Evolutionary conservation across 1,284 basidiomycete genomes (phyloP).

Genomic region (Ustilago shanxiensis): DNA sequence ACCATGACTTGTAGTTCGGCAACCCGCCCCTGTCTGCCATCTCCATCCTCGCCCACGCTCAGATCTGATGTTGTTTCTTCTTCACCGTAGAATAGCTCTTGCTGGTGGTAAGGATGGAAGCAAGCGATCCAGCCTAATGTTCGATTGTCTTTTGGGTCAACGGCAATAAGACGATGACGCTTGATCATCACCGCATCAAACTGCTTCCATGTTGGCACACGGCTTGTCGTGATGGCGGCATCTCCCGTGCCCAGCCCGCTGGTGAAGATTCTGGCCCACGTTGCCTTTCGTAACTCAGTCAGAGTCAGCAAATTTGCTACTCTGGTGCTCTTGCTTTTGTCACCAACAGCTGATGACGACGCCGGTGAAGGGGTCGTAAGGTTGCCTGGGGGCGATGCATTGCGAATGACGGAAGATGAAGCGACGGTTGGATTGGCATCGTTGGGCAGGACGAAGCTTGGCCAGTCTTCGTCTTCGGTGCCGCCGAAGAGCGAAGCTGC

Average conservation of each 20-base stretch:
- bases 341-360: not conserved
- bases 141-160: constrained; percentile 35
- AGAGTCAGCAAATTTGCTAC: constrained; percentile 37
- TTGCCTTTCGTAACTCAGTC: constrained; percentile 49
- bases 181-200: constrained; percentile 47
- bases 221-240: constrained; percentile 31
- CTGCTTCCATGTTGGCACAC: constrained; percentile 40
- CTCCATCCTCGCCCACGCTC: not conserved
- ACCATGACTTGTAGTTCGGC: constrained; percentile 43
- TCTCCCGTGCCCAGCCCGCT: constrained; percentile 34
- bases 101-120: constrained; percentile 24
- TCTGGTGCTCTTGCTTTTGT: not conserved
- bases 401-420: not conserved
- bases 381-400: constrained; percentile 3
- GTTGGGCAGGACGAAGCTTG: constrained; percentile 4
- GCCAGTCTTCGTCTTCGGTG: constrained; percentile 13
- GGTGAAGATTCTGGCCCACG: constrained; percentile 45
- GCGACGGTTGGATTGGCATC: not conserved
- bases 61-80: constrained; percentile 6
- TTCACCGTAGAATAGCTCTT: constrained; percentile 12
- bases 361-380: constrained; percentile 8
- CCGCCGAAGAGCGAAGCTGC: not conserved
- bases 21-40: constrained; percentile 18
- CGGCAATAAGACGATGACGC: constrained; percentile 43
- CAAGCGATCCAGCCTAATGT: constrained; percentile 46